These are phyloP conservation scores for Bacterosira constricta DNA, from an alignment of 108 stramenopile genomes.

Conservation along the genomic window DNA sequence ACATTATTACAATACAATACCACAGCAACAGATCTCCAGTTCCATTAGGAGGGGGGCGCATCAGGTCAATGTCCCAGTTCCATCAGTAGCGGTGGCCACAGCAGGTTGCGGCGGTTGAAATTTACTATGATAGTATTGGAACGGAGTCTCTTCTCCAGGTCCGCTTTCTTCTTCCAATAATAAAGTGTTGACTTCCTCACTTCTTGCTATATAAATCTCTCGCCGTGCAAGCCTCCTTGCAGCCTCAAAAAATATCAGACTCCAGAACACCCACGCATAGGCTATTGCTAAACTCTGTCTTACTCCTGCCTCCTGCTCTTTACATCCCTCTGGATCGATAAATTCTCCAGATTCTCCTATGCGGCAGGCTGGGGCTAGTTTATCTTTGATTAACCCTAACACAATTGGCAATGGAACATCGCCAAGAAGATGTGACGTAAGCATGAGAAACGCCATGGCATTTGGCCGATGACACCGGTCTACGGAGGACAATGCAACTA, in stretches of 20 bases:
- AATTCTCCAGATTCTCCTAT: slow-evolving; percentile 40
- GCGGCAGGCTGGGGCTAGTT: slow-evolving; percentile 44
- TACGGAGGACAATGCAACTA: slow-evolving; percentile 46
- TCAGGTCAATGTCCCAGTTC: background rate
- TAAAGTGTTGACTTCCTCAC: slow-evolving; percentile 19
- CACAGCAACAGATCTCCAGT: no score
- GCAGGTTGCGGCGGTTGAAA: slow-evolving; percentile 26
- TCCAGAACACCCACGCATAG: slow-evolving; percentile 43
- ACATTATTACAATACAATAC: background rate
- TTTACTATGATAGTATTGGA: slow-evolving; percentile 42
- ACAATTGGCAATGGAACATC: slow-evolving; percentile 50
- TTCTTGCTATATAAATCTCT: slow-evolving; percentile 21
- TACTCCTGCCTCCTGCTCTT: slow-evolving; percentile 34
- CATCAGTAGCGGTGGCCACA: background rate
- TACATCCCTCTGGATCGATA: slow-evolving; percentile 32
- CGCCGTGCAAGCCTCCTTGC: slow-evolving; percentile 37
- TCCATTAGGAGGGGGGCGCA: no score
- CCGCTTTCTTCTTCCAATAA: background rate
- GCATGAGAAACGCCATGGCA: slow-evolving; percentile 48
- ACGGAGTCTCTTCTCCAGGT: slow-evolving; percentile 10
- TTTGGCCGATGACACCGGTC: slow-evolving; percentile 48
- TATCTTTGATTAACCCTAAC: slow-evolving; percentile 47
- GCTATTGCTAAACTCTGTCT: slow-evolving; percentile 45
- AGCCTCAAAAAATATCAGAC: slow-evolving; percentile 40
- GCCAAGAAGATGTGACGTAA: slow-evolving; percentile 39